Conservation (phyloP, 1,284 basidiomycete genomes). For the Rhodotorula sp. region DNA sequence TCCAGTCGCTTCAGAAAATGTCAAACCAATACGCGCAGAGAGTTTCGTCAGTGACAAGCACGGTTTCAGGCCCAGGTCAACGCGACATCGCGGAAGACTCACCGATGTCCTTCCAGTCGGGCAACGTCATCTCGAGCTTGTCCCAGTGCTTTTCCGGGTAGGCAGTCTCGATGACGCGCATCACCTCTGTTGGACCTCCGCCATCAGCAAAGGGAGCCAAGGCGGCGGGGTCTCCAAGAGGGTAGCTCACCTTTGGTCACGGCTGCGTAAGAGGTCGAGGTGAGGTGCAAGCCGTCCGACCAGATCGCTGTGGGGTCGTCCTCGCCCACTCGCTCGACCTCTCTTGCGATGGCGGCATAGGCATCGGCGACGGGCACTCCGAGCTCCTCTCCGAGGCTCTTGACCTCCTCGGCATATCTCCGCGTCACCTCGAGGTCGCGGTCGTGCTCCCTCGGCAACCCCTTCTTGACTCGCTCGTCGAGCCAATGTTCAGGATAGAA, state of each 20-base stretch:
- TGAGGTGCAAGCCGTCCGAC: constrained; percentile 27
- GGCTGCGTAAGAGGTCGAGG: constrained; percentile 1
- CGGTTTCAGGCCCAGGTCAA: too few relatives aligned
- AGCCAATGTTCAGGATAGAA: constrained; percentile 12
- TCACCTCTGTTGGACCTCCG: constrained; percentile 55
- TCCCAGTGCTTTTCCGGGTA: constrained; percentile 71
- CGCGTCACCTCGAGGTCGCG: constrained; percentile 63
- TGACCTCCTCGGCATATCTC: constrained; percentile 67
- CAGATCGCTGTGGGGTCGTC: constrained; percentile 4
- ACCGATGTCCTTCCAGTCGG: constrained; percentile 37
- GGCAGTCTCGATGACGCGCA: constrained; percentile 58
- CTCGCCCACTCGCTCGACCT: not conserved
- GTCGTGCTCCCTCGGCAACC: not conserved
- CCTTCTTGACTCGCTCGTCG: not conserved
- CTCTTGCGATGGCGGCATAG: constrained; percentile 1
- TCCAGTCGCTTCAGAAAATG: constrained; percentile 4
- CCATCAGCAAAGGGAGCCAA: too few relatives aligned
- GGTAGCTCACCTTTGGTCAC: constrained; percentile 11
- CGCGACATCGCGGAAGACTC: not conserved
- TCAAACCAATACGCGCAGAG: too few relatives aligned
- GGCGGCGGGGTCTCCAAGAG: too few relatives aligned
- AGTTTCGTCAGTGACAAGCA: too few relatives aligned
- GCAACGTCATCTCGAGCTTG: constrained; percentile 59
- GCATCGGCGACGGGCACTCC: constrained; percentile 58
- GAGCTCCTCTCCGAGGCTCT: constrained; percentile 59